These are phyloP conservation scores for Xylaria intraflava DNA, from an alignment of 495 filamentous ascomycete species.

Conservation along the genomic window DNA sequence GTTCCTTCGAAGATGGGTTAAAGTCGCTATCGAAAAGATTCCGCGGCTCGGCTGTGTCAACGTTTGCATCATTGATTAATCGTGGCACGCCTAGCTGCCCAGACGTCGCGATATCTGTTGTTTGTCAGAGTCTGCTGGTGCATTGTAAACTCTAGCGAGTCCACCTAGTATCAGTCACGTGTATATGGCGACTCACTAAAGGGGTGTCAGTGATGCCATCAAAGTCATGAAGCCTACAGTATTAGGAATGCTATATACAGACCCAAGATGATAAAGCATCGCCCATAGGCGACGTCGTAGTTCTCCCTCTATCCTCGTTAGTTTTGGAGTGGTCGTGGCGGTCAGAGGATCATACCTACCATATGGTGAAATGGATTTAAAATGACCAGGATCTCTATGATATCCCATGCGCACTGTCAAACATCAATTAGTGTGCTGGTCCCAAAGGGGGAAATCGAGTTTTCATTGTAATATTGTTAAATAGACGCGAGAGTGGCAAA, in stretches of 20 bases:
- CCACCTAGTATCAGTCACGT: neutral
- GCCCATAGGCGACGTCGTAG: constrained; percentile 39
- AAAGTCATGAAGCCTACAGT: neutral
- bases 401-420: constrained; percentile 32
- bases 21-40: constrained; percentile 37
- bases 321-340: neutral
- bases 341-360: constrained; percentile 15
- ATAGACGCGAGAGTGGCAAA: neutral
- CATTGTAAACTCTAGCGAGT: neutral
- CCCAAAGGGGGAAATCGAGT: neutral
- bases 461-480: neutral
- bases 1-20: constrained; percentile 20
- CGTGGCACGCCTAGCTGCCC: constrained; percentile 34
- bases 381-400: constrained; percentile 35
- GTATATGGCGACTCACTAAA: constrained; percentile 1
- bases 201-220: neutral
- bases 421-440: neutral
- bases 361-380: constrained; percentile 29
- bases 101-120: constrained; percentile 29
- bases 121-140: neutral
- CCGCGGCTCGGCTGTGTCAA: constrained; percentile 32
- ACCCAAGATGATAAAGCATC: constrained; percentile 28
- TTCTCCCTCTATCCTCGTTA: constrained; percentile 25
- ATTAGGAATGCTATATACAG: neutral
- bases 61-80: constrained; percentile 20